Evolutionary conservation across 1,139 yeast species (phyloP), one percentile per base, ranked within the genome.

Genomic region (Candida sanyaensis): DNA sequence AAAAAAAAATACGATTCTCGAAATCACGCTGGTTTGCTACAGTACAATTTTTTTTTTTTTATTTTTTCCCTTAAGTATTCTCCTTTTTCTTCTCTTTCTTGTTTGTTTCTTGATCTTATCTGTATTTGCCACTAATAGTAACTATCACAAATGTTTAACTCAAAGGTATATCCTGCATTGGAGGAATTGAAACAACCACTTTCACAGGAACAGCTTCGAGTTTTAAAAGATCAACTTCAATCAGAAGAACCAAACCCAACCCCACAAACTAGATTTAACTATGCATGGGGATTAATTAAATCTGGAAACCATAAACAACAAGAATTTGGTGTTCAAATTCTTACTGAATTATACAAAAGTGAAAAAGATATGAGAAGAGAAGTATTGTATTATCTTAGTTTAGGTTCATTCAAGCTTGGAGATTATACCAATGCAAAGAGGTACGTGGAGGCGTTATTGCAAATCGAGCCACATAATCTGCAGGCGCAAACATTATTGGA

Each of bases 241-340:
- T 75, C 86, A 2, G 99, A 95, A 64, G 85, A 88, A 37, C 96
- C 95, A 8, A 73, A 79, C 44, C 92, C 90, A 0, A 77, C 91
- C 0, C 77, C 89, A 0, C 97, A 90, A 64, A 86, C 97, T 4
- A 80, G 84, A 50, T 95, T 95, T 76, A 95, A 93, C 66, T 89
- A 88, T 60, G 96, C 97, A 0, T 95, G 99, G 99, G 99, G 96
- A 1, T 73, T 93, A 46, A 81, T 95, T 53, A 91, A 91, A 63
- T 83, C 96, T 5, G 61, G 67, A 44, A 71, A 75, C 41, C 74
- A 75, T 24, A 76, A 75, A 43, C 85, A 88, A 51, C 96, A 89
- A 61, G 79, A 85, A 55, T 76, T 85, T 47, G 99, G 98, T 0
- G 83, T 95, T 26, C 83, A 81, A 49, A 75, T 92, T 33, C 73